These are phyloP conservation scores for Daldinia eschscholtzii DNA, from an alignment of 2,329 filamentous ascomycete species.

Conservation along the genomic window DNA sequence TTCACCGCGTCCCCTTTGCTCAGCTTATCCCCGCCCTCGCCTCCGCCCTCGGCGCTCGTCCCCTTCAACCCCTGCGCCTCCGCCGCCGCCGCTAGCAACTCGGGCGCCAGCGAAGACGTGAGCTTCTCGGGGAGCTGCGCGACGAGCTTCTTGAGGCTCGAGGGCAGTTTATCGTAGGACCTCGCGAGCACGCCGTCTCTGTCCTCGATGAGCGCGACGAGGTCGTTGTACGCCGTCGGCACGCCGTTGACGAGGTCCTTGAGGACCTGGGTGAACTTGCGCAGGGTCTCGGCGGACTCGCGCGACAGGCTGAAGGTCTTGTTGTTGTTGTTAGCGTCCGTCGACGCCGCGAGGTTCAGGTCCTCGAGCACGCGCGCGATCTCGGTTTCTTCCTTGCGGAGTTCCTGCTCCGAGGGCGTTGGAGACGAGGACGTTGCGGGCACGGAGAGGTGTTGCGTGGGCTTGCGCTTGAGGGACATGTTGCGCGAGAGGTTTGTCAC, in stretches of 20 bases:
- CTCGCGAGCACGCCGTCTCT: conserved; percentile 70
- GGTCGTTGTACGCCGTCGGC: conserved; percentile 91
- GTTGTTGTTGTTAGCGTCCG: conserved; percentile 89
- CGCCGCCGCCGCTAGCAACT: conserved; percentile 82
- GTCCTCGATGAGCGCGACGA: conserved; percentile 73
- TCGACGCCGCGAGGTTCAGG: conserved; percentile 80
- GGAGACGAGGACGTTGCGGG: background rate
- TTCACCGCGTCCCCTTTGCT: conserved; percentile 70
- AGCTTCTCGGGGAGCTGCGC: conserved; percentile 86
- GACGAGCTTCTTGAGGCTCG: conserved; percentile 86
- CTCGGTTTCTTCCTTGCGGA: conserved; percentile 72
- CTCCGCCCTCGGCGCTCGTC: background rate
- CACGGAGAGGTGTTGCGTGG: conserved; percentile 4
- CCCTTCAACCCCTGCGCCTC: conserved; percentile 74
- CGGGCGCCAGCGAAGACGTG: conserved; percentile 80
- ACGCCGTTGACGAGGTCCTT: conserved; percentile 93
- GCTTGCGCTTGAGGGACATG: conserved; percentile 50
- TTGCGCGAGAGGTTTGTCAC: conserved; percentile 51
- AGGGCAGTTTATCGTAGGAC: conserved; percentile 76
- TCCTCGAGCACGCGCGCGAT: conserved; percentile 84
- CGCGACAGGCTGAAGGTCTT: conserved; percentile 85
- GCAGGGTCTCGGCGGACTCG: conserved; percentile 84
- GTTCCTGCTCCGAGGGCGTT: conserved; percentile 57
- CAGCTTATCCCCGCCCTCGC: conserved; percentile 59
- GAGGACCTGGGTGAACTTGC: conserved; percentile 88